Evolutionary conservation across 2,329 filamentous ascomycete genomes (phyloP), one percentile per base, ranked within the genome.

Genomic region (Huntiella savannae): DNA sequence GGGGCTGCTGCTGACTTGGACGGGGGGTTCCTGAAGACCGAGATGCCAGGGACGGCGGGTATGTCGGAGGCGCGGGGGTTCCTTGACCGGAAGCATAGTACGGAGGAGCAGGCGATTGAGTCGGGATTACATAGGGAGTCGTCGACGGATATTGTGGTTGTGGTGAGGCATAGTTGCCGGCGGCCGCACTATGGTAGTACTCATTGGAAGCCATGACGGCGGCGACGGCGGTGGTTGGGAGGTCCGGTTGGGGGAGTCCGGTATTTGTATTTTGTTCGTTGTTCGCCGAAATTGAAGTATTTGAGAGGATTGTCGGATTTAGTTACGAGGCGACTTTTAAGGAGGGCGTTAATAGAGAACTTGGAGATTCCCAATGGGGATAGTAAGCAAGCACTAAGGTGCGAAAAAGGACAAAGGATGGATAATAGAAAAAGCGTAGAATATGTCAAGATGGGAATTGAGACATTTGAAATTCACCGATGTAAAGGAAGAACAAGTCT

Each of bases 11-110:
- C 44, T 49, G 48, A 46, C 44, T 44, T 49, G 48, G 48, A 33
- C 44, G 48, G 16, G 48, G 40, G 4, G 48, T 46, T 17, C 32
- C 44, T 13, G 40, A 40, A 54, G 49, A 58, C 55, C 48, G 59
- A 56, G 54, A 52, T 51, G 51, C 50, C 52, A 50, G 38, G 46
- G 50, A 48, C 16, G 49, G 45, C 40, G 47, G 47, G 19, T 49
- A 49, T 7, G 42, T 36, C 16, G 47, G 47, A 10, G 47, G 47
- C 17, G 42, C 41, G 7, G 36, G 48, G 12, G 36, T 42, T 7
- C 40, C 35, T 38, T 47, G 40, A 42, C 48, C 42, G 43, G 44
- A 40, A 42, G 52, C 28, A 45, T 52, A 45, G 49, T 44, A 46
- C 38, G 43, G 41, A 19, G 47, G 42, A 16, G 36, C 44, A 11